Evolutionary conservation across 2,329 filamentous ascomycete species (phyloP).

Genomic region (Fusarium concolor): DNA sequence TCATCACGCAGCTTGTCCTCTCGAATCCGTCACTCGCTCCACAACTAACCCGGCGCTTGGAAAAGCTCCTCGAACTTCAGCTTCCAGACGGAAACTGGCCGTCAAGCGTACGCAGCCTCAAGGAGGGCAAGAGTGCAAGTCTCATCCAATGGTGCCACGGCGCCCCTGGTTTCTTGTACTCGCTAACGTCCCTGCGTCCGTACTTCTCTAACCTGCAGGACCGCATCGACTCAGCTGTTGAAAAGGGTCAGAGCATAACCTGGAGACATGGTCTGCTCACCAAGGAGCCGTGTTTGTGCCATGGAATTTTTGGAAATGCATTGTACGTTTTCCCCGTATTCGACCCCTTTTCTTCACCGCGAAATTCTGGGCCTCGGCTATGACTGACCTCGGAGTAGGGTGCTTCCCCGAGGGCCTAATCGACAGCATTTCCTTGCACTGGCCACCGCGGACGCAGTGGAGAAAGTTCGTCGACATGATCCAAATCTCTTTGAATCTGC

Average conservation of each 20-base stretch:
- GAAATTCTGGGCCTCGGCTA: constrained; percentile 27
- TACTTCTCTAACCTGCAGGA: constrained; percentile 66
- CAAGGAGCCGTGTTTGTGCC: constrained; percentile 74
- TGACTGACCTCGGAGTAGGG: constrained; percentile 43
- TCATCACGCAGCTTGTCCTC: constrained; percentile 75
- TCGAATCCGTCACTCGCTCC: constrained; percentile 66
- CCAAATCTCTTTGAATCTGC: constrained; percentile 53
- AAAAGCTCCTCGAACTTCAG: constrained; percentile 69
- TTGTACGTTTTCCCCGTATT: constrained; percentile 58
- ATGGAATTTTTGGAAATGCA: constrained; percentile 74
- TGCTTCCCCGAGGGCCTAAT: constrained; percentile 48
- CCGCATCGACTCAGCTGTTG: constrained; percentile 65
- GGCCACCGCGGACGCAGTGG: constrained; percentile 67
- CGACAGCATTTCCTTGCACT: constrained; percentile 68
- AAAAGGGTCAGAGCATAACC: constrained; percentile 63
- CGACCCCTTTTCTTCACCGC: constrained; percentile 52
- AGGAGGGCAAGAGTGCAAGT: constrained; percentile 55
- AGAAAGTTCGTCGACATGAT: constrained; percentile 53
- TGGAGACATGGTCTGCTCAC: constrained; percentile 69
- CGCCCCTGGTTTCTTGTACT: constrained; percentile 70
- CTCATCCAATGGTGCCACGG: constrained; percentile 77
- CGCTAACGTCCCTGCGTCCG: constrained; percentile 65
- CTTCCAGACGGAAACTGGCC: constrained; percentile 73
- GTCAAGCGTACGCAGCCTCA: constrained; percentile 59
- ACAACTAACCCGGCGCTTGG: constrained; percentile 64